These are phyloP conservation scores for Amborella trichopoda DNA, from an alignment of 164 flowering plant species.

Conservation along the genomic window DNA sequence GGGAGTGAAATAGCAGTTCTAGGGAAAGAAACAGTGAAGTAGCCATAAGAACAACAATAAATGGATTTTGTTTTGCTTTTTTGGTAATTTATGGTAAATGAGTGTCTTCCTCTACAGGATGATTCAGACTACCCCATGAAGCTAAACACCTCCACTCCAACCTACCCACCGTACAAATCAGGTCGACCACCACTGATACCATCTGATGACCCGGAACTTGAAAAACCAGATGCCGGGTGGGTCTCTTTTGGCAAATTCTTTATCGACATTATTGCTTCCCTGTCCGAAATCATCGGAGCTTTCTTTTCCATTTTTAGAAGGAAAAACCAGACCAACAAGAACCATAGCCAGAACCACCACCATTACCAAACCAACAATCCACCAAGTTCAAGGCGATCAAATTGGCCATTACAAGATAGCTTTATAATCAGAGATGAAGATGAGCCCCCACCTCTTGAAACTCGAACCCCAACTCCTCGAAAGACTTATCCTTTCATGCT, in stretches of 20 bases:
- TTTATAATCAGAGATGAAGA: conserved; percentile 72
- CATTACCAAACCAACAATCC: conserved; percentile 15
- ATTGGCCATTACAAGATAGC: conserved; percentile 87
- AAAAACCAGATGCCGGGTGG: conserved; percentile 47
- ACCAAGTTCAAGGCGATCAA: conserved; percentile 19
- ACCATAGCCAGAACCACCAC: conserved; percentile 14
- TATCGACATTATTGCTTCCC: conserved; percentile 30
- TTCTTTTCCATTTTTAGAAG: conserved; percentile 47
- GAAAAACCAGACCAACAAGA: conserved; percentile 24
- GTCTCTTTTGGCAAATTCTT: conserved; percentile 49
- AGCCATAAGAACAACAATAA: too few species aligned
- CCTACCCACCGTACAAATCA: conserved; percentile 32
- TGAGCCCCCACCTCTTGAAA: conserved; percentile 76
- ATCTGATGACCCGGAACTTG: conserved; percentile 36
- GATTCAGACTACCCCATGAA: too few species aligned
- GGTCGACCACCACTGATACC: conserved; percentile 81
- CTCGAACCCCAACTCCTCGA: conserved; percentile 65
- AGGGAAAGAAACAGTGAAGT: too few species aligned
- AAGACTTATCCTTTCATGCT: conserved; percentile 91
- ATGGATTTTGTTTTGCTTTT: too few species aligned
- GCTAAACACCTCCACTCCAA: too few species aligned
- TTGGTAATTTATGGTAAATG: too few species aligned
- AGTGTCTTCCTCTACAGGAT: too few species aligned
- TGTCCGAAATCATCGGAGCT: conserved; percentile 47
- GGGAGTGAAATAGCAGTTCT: too few species aligned